These are phyloP conservation scores for Phytophthora brassicae DNA, from an alignment of 352 stramenopile genomes.

Conservation along the genomic window DNA sequence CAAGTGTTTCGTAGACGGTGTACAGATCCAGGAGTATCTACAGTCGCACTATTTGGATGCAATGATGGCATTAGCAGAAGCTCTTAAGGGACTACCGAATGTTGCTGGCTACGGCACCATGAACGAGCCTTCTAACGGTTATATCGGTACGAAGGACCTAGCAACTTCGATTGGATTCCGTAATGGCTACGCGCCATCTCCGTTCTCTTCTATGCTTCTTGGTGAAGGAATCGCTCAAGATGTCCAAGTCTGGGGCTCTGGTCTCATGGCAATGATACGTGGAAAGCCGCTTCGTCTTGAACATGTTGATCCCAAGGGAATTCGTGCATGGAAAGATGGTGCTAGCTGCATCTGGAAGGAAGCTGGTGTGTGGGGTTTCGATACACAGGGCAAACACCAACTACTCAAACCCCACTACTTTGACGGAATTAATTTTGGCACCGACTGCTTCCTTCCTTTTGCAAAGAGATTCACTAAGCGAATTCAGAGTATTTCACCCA, in stretches of 20 bases:
- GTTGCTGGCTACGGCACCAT: slow-evolving; percentile 88
- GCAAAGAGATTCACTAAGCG: slow-evolving; percentile 47
- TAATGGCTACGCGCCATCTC: slow-evolving; percentile 59
- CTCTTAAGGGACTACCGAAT: slow-evolving; percentile 67
- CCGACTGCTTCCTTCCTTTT: slow-evolving; percentile 77
- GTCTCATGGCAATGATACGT: slow-evolving; percentile 60
- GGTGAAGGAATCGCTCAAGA: slow-evolving; percentile 57
- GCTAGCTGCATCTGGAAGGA: slow-evolving; percentile 69
- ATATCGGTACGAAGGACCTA: slow-evolving; percentile 60
- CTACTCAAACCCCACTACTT: slow-evolving; percentile 72
- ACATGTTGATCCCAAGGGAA: slow-evolving; percentile 46
- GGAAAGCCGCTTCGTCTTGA: slow-evolving; percentile 39
- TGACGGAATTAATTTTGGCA: slow-evolving; percentile 57
- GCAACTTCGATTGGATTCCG: slow-evolving; percentile 46
- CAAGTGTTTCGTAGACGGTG: slow-evolving; percentile 58
- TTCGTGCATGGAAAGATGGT: slow-evolving; percentile 61
- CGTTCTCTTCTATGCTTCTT: slow-evolving; percentile 73
- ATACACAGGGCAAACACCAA: slow-evolving; percentile 27
- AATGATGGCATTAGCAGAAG: slow-evolving; percentile 59
- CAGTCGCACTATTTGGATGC: slow-evolving; percentile 84
- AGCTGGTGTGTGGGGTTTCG: slow-evolving; percentile 71
- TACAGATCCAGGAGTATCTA: slow-evolving; percentile 84
- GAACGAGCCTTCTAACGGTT: slow-evolving; percentile 86
- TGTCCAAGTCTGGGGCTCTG: slow-evolving; percentile 65
- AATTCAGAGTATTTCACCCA: slow-evolving; percentile 53